Conservation (phyloP, 257 asterid genomes). For the Lantana camara region DNA sequence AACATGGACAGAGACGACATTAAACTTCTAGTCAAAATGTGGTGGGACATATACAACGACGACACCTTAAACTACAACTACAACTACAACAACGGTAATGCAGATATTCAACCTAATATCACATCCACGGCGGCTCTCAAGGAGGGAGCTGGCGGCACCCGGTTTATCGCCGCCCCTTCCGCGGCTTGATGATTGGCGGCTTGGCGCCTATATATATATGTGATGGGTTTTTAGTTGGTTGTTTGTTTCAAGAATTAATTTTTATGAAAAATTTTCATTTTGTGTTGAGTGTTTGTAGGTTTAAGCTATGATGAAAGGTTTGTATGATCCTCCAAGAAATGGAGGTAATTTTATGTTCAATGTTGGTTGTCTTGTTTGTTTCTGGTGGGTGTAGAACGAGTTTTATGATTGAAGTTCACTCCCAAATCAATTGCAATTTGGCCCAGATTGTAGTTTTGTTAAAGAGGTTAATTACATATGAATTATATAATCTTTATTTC, state of each 20-base stretch:
- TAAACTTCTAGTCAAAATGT: constrained; percentile 48
- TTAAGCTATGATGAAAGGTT: background rate
- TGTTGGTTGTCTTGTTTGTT: background rate
- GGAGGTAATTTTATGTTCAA: background rate
- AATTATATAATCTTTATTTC: background rate
- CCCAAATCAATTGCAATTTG: background rate
- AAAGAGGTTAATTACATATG: background rate
- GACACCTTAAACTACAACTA: constrained; percentile 32
- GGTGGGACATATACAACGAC: constrained; percentile 71
- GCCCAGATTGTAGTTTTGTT: background rate
- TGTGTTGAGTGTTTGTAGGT: background rate
- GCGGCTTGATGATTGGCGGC: background rate
- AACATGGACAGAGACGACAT: constrained; percentile 64
- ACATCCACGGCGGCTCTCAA: background rate
- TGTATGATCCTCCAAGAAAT: background rate
- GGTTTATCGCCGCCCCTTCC: background rate
- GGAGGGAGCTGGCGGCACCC: background rate
- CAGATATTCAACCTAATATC: background rate
- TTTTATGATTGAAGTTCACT: background rate
- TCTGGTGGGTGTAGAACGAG: background rate
- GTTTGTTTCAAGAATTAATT: background rate
- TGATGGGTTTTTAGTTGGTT: background rate
- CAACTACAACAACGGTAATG: background rate
- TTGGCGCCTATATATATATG: no score
- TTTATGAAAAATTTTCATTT: background rate